Evolutionary conservation across 2,329 filamentous ascomycete species (phyloP).

Genomic region (Aphanocladium album): DNA sequence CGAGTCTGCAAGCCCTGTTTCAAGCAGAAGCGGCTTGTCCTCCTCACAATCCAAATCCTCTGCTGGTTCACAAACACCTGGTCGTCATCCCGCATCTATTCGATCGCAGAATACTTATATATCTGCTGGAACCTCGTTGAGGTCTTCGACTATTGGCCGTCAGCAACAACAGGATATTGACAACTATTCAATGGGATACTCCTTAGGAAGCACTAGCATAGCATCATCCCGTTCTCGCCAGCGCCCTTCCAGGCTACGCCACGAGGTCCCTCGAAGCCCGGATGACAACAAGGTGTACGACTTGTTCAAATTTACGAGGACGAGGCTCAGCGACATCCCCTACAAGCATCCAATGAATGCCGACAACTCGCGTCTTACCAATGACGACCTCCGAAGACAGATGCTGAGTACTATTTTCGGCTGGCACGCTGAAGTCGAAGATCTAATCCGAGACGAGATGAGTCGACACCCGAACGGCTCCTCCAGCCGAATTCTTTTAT

Average conservation of each 20-base stretch:
- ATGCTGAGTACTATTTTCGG: slow-evolving; percentile 95
- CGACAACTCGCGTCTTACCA: slow-evolving; percentile 58
- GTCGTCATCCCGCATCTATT: slow-evolving; percentile 45
- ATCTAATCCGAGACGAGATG: slow-evolving; percentile 80
- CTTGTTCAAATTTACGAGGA: slow-evolving; percentile 80
- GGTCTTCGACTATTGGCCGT: slow-evolving; percentile 27
- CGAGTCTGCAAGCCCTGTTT: slow-evolving; percentile 62
- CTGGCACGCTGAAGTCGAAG: slow-evolving; percentile 81
- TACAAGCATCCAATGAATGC: slow-evolving; percentile 64
- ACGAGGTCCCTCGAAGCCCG: slow-evolving; percentile 76
- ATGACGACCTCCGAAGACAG: slow-evolving; percentile 76
- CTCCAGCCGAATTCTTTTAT: slow-evolving; percentile 72
- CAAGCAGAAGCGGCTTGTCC: slow-evolving; percentile 56
- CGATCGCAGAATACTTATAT: slow-evolving; percentile 62
- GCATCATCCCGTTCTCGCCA: slow-evolving; percentile 43
- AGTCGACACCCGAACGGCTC: slow-evolving; percentile 67
- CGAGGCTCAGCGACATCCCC: slow-evolving; percentile 74
- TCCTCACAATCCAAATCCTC: slow-evolving; percentile 52
- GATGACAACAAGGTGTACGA: slow-evolving; percentile 63
- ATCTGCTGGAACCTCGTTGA: slow-evolving; percentile 54
- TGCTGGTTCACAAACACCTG: slow-evolving; percentile 47
- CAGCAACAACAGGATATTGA: slow-evolving; percentile 35
- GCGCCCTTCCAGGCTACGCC: slow-evolving; percentile 65
- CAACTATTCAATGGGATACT: slow-evolving; percentile 47
- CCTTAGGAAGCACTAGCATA: slow-evolving; percentile 34